phyloP scores from a whole-genome alignment of 2,329 filamentous ascomycete species.

The Lachnellula hyalina region DNA sequence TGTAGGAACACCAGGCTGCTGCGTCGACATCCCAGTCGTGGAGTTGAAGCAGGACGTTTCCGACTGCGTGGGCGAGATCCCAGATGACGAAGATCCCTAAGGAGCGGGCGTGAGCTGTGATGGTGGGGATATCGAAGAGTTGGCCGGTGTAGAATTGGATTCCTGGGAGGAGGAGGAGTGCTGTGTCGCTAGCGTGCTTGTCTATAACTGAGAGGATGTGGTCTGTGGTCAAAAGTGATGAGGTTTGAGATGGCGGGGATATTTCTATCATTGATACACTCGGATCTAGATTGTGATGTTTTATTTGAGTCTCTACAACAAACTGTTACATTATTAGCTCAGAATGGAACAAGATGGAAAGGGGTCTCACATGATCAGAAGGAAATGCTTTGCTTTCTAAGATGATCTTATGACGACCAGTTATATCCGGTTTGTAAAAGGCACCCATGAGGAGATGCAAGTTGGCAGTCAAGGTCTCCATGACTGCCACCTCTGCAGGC shows the following conservation, averaged over 20 bases:
- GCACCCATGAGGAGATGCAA: conserved; percentile 72
- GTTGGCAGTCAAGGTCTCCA: conserved; percentile 76
- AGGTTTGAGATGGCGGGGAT: conserved; percentile 45
- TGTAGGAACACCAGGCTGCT: conserved; percentile 78
- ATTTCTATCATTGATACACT: conserved; percentile 64
- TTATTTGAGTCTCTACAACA: conserved; percentile 70
- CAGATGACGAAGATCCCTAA: conserved; percentile 66
- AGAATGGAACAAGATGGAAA: conserved; percentile 2
- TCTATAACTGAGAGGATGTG: conserved; percentile 65
- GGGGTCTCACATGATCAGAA: conserved; percentile 64
- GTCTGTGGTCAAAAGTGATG: conserved; percentile 55
- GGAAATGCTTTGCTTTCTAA: conserved; percentile 78
- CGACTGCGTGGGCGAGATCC: conserved; percentile 75
- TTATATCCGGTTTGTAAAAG: conserved; percentile 65
- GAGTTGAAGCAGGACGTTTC: conserved; percentile 66
- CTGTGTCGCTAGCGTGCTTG: conserved; percentile 58
- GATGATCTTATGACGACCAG: conserved; percentile 63
- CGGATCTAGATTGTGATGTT: conserved; percentile 59
- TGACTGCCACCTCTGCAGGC: conserved; percentile 66
- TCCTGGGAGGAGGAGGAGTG: conserved; percentile 68
- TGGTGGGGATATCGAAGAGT: conserved; percentile 66
- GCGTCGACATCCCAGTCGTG: conserved; percentile 77
- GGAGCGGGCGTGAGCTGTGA: conserved; percentile 64
- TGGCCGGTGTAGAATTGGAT: conserved; percentile 81
- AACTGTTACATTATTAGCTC: conserved; percentile 46